Conservation (phyloP, 495 filamentous ascomycete species). For the Glonium stellatum region DNA sequence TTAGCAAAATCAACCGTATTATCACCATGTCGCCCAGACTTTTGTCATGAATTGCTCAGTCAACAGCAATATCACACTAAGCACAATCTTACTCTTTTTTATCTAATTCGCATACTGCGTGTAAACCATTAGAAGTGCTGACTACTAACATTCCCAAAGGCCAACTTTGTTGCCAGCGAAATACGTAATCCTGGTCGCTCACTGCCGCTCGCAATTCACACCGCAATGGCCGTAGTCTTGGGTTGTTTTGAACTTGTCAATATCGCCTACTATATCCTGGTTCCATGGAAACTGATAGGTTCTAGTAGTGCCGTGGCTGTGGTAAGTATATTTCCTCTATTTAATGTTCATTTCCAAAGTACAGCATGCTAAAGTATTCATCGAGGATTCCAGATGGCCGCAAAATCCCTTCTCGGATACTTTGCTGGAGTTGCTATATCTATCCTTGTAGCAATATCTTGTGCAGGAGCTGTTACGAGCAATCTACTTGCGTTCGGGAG, state of each 20-base stretch:
- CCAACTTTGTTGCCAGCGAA: conserved; percentile 35
- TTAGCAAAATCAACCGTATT: too few relatives aligned
- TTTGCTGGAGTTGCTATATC: conserved; percentile 14
- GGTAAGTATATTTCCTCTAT: not conserved
- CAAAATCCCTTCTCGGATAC: conserved; percentile 12
- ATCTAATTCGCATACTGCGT: too few relatives aligned
- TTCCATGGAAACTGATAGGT: conserved; percentile 23
- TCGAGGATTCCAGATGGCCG: not conserved
- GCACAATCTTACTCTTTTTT: too few relatives aligned
- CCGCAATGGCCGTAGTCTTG: conserved; percentile 32
- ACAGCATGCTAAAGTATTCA: not conserved
- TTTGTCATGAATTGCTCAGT: not conserved
- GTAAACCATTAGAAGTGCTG: not conserved
- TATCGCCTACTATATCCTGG: conserved; percentile 24
- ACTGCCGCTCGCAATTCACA: conserved; percentile 33
- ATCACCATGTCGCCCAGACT: not conserved
- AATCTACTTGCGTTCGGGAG: conserved; percentile 21
- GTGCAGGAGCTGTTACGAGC: conserved; percentile 20
- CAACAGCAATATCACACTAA: too few relatives aligned
- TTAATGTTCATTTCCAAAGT: not conserved
- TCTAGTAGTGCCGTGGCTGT: conserved; percentile 21
- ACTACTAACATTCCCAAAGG: conserved; percentile 16
- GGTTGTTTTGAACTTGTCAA: conserved; percentile 30
- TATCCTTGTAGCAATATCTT: conserved; percentile 22
- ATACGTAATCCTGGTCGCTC: conserved; percentile 31